These are phyloP conservation scores for Ambrosiella beaveri DNA, from an alignment of 2,329 filamentous ascomycete genomes.

Conservation along the genomic window DNA sequence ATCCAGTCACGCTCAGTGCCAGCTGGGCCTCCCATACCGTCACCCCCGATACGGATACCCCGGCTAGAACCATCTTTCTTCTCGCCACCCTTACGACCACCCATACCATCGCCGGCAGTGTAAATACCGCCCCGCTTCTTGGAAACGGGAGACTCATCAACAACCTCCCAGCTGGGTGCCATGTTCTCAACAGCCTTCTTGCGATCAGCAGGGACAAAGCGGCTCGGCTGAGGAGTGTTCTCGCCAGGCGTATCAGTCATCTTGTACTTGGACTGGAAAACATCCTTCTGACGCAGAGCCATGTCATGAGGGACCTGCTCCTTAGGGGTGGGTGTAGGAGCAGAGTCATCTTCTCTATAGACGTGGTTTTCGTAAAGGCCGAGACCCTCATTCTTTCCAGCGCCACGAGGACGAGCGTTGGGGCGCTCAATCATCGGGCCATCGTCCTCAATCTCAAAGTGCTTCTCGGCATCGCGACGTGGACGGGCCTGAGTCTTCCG, in stretches of 20 bases:
- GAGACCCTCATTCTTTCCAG: conserved; percentile 42
- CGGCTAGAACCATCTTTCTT: conserved; percentile 16
- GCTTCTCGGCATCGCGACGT: conserved; percentile 61
- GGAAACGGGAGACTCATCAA: conserved; percentile 34
- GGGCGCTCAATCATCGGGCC: conserved; percentile 24
- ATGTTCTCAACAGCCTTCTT: conserved; percentile 58
- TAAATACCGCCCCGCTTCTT: conserved; percentile 15
- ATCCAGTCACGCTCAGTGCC: conserved; percentile 40
- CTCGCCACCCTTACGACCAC: conserved; percentile 26
- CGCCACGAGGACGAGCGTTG: conserved; percentile 44
- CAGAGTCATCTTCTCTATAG: conserved; percentile 39
- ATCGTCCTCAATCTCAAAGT: conserved; percentile 74
- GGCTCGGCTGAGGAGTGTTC: conserved; percentile 24
- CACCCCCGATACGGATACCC: conserved; percentile 34
- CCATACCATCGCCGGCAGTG: conserved; percentile 41
- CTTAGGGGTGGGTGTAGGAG: conserved; percentile 20
- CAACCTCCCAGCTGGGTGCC: conserved; percentile 43
- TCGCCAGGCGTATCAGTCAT: conserved; percentile 51
- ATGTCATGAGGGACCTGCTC: conserved; percentile 18
- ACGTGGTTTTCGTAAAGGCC: conserved; percentile 49
- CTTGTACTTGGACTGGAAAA: conserved; percentile 62
- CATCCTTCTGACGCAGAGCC: conserved; percentile 31
- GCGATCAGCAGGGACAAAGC: conserved; percentile 37
- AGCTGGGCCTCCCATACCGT: conserved; percentile 49
- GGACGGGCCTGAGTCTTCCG: conserved; percentile 41